Percentiles rank a stretch among this genome's conserved stretches.
Conservation (phyloP, 2,329 filamentous ascomycete genomes). For the Metarhizium album region DNA sequence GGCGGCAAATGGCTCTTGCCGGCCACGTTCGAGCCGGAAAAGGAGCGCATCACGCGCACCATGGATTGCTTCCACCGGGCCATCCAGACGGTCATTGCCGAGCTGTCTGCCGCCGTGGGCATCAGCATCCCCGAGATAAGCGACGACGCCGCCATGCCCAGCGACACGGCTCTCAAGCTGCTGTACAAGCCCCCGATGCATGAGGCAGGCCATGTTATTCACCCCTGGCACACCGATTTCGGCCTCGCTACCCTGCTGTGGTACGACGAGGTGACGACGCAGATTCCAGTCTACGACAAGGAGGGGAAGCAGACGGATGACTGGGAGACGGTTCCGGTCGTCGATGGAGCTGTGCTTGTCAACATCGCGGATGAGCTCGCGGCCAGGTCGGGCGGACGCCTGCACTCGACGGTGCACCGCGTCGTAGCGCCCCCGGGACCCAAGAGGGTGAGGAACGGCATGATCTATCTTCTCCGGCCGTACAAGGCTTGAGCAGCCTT, state of each 20-base stretch:
- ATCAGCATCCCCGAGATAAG: neutral
- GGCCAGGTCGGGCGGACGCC: neutral
- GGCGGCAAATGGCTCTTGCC: neutral
- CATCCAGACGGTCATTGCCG: neutral
- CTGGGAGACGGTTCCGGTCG: neutral
- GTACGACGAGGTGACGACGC: neutral
- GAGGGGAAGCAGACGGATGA: neutral
- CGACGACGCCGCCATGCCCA: neutral
- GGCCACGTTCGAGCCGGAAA: neutral
- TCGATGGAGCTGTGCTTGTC: neutral
- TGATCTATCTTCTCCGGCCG: neutral
- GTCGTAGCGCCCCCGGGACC: neutral
- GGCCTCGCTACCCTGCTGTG: neutral
- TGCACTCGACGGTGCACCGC: neutral
- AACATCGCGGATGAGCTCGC: neutral
- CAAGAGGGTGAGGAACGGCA: neutral
- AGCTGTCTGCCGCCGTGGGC: neutral
- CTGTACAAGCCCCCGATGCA: neutral
- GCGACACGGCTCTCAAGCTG: slow-evolving; percentile 1
- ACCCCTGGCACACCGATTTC: neutral
- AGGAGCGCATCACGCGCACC: neutral
- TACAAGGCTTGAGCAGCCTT: neutral
- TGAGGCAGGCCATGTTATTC: neutral
- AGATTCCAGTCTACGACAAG: neutral
- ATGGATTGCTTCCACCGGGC: neutral